These are phyloP conservation scores for Zopfia rhizophila DNA, from an alignment of 2,329 filamentous ascomycete genomes.

Conservation along the genomic window DNA sequence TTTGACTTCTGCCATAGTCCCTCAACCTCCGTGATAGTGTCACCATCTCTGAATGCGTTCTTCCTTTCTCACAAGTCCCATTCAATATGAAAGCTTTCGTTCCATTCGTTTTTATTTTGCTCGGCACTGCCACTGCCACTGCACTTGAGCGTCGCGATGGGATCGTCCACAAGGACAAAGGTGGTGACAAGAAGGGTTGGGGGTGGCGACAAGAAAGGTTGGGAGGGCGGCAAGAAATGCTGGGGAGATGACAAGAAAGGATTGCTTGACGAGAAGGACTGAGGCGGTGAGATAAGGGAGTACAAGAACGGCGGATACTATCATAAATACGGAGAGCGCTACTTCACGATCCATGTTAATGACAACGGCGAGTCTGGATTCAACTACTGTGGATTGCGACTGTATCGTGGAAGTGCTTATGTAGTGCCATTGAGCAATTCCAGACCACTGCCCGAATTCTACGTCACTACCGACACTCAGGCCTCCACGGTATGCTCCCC, in stretches of 20 bases:
- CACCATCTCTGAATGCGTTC: constrained; percentile 28
- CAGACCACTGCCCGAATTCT: constrained; percentile 39
- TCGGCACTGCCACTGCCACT: constrained; percentile 32
- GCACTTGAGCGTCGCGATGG: constrained; percentile 17
- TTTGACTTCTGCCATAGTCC: constrained; percentile 30
- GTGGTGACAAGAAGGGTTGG: background rate
- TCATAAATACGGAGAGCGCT: constrained; percentile 3
- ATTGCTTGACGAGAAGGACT: constrained; percentile 3
- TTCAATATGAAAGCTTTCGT: constrained; percentile 34
- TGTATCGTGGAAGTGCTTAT: no score
- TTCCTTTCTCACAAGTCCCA: constrained; percentile 16
- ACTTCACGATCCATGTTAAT: no score
- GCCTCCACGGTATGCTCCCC: constrained; percentile 37
- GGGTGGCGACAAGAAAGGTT: background rate
- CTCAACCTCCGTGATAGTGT: constrained; percentile 19
- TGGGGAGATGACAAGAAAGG: background rate
- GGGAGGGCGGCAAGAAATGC: no score
- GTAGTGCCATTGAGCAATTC: no score
- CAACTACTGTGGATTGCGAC: no score
- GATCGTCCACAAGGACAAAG: constrained; percentile 7
- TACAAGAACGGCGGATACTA: constrained; percentile 5
- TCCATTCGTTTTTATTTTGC: constrained; percentile 21
- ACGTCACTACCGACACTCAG: constrained; percentile 39
- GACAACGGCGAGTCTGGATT: no score
- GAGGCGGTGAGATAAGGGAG: no score